Percentiles rank a stretch among this genome's conserved stretches.
These are phyloP conservation scores for Arthromyces matolae DNA, from an alignment of 768 basidiomycete genomes.

Conservation along the genomic window DNA sequence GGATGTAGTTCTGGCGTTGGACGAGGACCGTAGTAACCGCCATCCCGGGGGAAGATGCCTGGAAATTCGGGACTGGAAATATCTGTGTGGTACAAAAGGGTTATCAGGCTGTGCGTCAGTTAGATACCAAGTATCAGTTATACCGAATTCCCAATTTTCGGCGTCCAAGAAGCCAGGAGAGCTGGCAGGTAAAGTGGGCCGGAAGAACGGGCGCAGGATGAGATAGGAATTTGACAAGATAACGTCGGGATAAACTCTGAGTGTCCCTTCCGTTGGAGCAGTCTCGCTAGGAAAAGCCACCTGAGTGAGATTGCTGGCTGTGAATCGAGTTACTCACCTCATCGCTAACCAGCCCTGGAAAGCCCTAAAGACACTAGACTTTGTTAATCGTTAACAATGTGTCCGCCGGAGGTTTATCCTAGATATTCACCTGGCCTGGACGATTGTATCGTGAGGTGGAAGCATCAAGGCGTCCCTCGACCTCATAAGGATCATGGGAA, in stretches of 20 bases:
- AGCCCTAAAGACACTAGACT: conserved; percentile 52
- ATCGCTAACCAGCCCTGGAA: conserved; percentile 80
- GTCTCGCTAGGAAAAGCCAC: conserved; percentile 43
- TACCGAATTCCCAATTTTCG: conserved; percentile 56
- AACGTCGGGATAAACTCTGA: conserved; percentile 67
- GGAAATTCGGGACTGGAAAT: conserved; percentile 47
- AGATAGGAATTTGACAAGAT: conserved; percentile 65
- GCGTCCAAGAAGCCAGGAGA: conserved; percentile 42
- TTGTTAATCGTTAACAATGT: conserved; percentile 5
- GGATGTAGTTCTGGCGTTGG: conserved; percentile 60
- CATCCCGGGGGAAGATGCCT: conserved; percentile 40
- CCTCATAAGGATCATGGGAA: conserved; percentile 62
- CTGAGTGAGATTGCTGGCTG: background rate
- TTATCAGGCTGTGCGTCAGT: background rate
- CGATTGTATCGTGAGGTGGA: conserved; percentile 60
- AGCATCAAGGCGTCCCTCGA: conserved; percentile 57
- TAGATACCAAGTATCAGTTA: background rate
- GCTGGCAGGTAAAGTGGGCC: conserved; percentile 36
- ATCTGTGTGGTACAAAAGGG: conserved; percentile 29
- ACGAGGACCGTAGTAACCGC: conserved; percentile 39
- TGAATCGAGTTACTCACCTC: conserved; percentile 46
- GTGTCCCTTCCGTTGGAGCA: conserved; percentile 64
- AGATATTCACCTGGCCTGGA: conserved; percentile 40
- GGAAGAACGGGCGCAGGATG: conserved; percentile 77
- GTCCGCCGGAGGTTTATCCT: background rate